Base-by-base conservation (phyloP, 176 grass and related monocot genomes). In the Olyra latifolia region DNA sequence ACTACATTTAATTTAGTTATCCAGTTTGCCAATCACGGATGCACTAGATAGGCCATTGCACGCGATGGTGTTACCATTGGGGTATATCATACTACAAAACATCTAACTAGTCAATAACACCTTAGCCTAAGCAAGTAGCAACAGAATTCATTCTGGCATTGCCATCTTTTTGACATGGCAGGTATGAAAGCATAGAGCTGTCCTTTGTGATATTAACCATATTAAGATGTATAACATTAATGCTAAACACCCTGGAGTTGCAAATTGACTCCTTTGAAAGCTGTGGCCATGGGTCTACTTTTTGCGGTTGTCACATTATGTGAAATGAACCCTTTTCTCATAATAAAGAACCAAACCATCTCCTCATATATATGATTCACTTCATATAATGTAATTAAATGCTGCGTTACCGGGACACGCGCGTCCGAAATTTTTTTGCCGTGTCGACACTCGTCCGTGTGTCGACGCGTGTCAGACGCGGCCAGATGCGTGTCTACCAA, bases 301-400 rank as follows among this genome's bases (percentile, higher is more conserved):
- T 53, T 66, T 66, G 63, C 35, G n/a, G 35, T 3, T 42, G 28
- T 63, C 22, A 43, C 4, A 64, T 52, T 11, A 27, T n/a, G 9
- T 35, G 39, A 62, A n/a, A 28, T 8, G 8, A 6, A 45, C 10
- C 22, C n/a, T 19, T n/a, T 8, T 19, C 3, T 17, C 3, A 15
- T 44, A 17, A 75, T 29, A 50, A 62, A 15, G 25, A 69, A 78
- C 19, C 43, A 57, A 69, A 27, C 6, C 4, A 50, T 4, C 13
- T 25, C 48, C 19, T 63, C 81, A 50, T 14, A 79, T 14, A 79
- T 38, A 57, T 58, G 27, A 75, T 66, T 80, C 1, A 79, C 13
- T 65, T 73, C 62, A 69, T 81, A 17, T 22, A 60, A 61, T 76
- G 52, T 28, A 62, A 59, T 43, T 43, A 78, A 41, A 11, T 15